Evolutionary conservation across 495 filamentous ascomycete species (phyloP), one percentile per base, ranked within the genome.

Genomic region (Aspergillus taichungensis): DNA sequence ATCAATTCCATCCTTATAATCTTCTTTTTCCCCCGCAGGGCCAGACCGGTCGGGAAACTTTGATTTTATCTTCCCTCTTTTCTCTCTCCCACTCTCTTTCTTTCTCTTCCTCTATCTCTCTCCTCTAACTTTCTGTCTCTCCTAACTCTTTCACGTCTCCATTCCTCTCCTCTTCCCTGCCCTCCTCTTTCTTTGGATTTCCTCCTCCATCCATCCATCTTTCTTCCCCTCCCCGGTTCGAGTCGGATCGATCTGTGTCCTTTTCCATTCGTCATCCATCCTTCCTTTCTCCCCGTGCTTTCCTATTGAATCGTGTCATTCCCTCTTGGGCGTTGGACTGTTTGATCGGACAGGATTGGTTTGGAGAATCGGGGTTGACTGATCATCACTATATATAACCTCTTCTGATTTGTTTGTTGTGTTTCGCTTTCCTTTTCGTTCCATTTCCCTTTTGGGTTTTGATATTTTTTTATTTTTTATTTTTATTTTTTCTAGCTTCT

Each of bases 141-240:
- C 52, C 47, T 42, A 42, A 52, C 33, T 38, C n/a, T n/a, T n/a
- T n/a, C n/a, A n/a, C n/a, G n/a, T n/a, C n/a, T n/a, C n/a, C n/a
- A n/a, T n/a, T n/a, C n/a, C n/a, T n/a, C 45, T 35, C 24, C 38
- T 52, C 45, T 38, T 48, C 49, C 44, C n/a, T 37, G n/a, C 11
- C 42, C 7, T 14, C 29, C 13, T 35, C 36, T 46, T 45, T 47
- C 18, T 46, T 28, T 45, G 32, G 41, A n/a, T 42, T 44, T 10
- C 31, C 35, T 30, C 24, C 13, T 29, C 27, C 49, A 30, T 43
- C 37, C 33, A 35, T 14, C 24, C 32, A 34, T 27, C 33, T 34
- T 24, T 24, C 18, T 24, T 24, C 18, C 18, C 18, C 18, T 24
- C 18, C 18, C 18, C 32, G 32, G 32, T 34, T 34, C 32, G 32